Evolutionary conservation across 768 basidiomycete species (phyloP), one percentile per base, ranked within the genome.

Genomic region (Sarcodon sp.): DNA sequence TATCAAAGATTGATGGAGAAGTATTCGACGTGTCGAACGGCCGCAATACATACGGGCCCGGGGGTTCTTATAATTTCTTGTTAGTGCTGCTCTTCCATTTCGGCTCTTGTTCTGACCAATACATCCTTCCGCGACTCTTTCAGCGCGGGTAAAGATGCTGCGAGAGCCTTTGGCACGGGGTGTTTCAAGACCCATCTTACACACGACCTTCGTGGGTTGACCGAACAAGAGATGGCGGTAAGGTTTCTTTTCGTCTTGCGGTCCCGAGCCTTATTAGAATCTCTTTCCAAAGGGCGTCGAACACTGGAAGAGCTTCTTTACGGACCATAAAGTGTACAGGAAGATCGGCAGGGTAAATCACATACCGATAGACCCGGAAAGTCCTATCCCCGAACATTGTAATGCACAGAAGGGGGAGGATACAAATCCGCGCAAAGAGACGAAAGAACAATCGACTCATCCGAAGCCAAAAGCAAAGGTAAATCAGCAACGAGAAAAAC

Each of bases 231-330:
- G 65, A 61, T 84, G 52, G 63, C 70, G 60, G 93, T 87, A 61
- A 57, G 78, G 67, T 47, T 37, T 13, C 18, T 16, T 34, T 9
- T 32, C 35, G 37, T 18, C 37, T 38, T 13, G 5, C 37, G 12
- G 13, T 13, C 37, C 12, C 12, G 13, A 5, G 2, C 37, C 5
- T 38, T 18, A 38, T 35, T 39, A 7, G 35, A 31, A 45, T 31
- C 49, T 16, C 12, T 43, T 39, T 43, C 27, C 44, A 15, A 54
- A 94, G 89, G 68, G 86, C 51, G 66, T 96, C 15, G 63, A 75
- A 43, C 81, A 92, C 54, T 98, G 93, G 93, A 93, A 91, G 66
- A 70, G 75, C 31, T 97, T 93, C 69, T 97, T 92, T 58, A 64
- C 70, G 0, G 76, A 87, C 7, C 86, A 90, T 63, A 80, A 86